Base-by-base conservation (phyloP, 106 monocot genomes). In the Dendrobium nobile region DNA sequence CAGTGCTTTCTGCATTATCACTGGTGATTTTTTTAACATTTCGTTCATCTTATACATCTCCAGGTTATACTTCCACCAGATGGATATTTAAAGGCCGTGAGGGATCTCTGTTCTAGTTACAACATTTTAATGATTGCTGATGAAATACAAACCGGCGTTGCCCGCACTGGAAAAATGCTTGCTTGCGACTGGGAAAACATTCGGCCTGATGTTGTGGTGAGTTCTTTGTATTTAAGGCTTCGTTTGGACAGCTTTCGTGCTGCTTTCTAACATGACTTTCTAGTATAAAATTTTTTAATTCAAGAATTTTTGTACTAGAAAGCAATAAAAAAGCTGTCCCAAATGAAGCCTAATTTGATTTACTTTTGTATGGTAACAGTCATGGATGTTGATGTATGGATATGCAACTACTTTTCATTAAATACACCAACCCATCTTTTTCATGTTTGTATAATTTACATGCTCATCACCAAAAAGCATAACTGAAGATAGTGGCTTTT, bases 111-210 rank as follows among this genome's bases (percentile, higher is more conserved):
- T 75, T 91, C 99, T 10, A 81, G 45, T 77, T 77, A 93, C 77
- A 93, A 93, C 70, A 85, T 99, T 82, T 43, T 99, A 26, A 99
- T 95, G 99, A 93, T 99, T 67, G 99, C 91, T 79, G 99, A 99
- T 84, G 99, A 99, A 83, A 95, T 99, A 78, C 99, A 99, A 87
- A 99, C 99, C 47, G 99, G 99, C 74, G 88, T 99, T 80, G 99
- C 86, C 18, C 91, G 99, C 47, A 99, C 99, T 0, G 99, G 99
- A 11, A 90, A 84, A 75, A 85, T 95, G 88, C 75, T 99, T 43
- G 99, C 95, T 56, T 93, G 92, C 81, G 87, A 99, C 44, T 99
- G 95, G 99, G 99, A 99, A 88, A 82, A 84, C 67, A 82, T 99
- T 24, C 89, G 91, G 3, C 95, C 99, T 80, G 99, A 99, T 88